A percentile compares a stretch with the other conserved stretches of the same genome.
Evolutionary conservation across 2,329 filamentous ascomycete genomes (phyloP).

Genomic region (Pyricularia sp.): DNA sequence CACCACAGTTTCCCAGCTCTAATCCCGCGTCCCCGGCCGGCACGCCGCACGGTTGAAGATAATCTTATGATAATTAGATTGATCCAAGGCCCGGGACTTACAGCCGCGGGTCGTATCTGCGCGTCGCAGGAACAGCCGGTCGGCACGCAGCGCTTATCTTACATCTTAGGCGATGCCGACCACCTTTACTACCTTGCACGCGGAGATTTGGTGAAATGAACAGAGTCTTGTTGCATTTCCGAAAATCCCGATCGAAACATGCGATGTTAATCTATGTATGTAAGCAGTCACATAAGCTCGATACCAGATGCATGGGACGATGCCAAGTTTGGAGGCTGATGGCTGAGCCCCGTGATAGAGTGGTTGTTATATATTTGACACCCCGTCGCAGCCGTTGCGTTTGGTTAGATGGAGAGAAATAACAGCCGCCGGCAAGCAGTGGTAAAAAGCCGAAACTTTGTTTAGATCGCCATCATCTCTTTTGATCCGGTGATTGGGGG

Average conservation of each 20-base stretch:
- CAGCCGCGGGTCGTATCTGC: not conserved
- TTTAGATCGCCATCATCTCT: not conserved
- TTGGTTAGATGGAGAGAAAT: not conserved
- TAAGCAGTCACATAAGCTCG: not conserved
- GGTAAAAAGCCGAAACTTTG: not conserved
- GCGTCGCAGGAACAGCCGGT: not conserved
- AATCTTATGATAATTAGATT: not conserved
- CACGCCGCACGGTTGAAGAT: not conserved
- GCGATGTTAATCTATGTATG: not conserved
- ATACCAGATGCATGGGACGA: not conserved
- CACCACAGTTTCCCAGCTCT: not conserved
- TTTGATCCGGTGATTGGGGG: not conserved
- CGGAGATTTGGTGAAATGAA: not conserved
- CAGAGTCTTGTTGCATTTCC: not conserved
- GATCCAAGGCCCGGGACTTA: not conserved
- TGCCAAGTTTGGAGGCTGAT: slow-evolving; percentile 1
- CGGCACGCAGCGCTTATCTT: not conserved
- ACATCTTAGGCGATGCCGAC: not conserved
- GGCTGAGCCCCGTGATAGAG: not conserved
- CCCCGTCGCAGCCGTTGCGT: not conserved
- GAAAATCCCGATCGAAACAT: not conserved
- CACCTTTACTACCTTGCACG: not conserved
- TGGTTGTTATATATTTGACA: not conserved
- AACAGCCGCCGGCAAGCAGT: not conserved
- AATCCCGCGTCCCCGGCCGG: not conserved